Evolutionary conservation across 139 green algal species (phyloP).

Genomic region (Yamagishiella unicocca): DNA sequence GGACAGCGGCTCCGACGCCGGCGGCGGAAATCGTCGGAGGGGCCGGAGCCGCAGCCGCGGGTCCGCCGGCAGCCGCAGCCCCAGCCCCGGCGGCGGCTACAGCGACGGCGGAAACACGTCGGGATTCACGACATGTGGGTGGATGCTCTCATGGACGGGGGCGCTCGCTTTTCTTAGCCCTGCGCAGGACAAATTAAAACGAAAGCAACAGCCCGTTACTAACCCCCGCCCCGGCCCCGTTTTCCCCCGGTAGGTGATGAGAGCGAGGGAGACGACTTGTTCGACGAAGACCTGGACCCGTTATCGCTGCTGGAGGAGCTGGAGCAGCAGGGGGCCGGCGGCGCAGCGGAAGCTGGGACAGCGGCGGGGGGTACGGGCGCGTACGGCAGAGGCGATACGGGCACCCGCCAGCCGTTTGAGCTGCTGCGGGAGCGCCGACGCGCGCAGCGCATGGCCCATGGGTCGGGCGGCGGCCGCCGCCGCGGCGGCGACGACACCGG

Average conservation of each 20-base stretch:
- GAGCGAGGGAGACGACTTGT: slow-evolving; percentile 52
- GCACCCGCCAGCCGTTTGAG: slow-evolving; percentile 60
- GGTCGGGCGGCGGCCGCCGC: background rate
- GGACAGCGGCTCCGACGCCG: background rate
- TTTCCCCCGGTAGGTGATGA: slow-evolving; percentile 9
- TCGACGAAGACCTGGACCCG: slow-evolving; percentile 60
- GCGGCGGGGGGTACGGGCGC: background rate
- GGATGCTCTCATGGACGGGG: too few species aligned
- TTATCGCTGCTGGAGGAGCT: slow-evolving; percentile 66
- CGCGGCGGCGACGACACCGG: background rate
- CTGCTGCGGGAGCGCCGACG: slow-evolving; percentile 54
- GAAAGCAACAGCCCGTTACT: background rate
- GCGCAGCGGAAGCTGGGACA: background rate
- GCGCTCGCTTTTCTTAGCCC: too few species aligned
- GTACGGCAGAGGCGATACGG: background rate
- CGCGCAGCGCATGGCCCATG: background rate
- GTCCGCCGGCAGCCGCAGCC: background rate
- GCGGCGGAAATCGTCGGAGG: background rate
- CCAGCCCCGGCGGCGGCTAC: background rate
- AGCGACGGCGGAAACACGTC: slow-evolving; percentile 38
- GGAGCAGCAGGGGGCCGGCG: slow-evolving; percentile 33
- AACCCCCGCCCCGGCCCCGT: background rate
- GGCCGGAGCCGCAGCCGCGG: background rate
- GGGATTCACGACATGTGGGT: slow-evolving; percentile 34
- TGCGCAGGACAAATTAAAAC: too few species aligned